Conservation (phyloP, 495 filamentous ascomycete species). For the Podospora conica region DNA sequence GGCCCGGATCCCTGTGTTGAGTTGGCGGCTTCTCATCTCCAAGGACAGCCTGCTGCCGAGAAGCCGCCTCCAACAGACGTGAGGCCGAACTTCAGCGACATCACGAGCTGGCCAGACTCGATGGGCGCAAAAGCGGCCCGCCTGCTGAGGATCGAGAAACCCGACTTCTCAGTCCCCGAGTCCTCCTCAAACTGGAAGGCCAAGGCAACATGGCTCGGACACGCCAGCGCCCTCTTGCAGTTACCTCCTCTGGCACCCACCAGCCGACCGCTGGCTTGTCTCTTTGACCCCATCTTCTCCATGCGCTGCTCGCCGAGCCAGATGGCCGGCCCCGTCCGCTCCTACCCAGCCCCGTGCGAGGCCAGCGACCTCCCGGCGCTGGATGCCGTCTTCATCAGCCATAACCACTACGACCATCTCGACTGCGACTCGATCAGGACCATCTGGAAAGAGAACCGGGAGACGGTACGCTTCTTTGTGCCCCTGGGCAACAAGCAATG, state of each 20-base stretch:
- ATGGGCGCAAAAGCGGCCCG: constrained; percentile 17
- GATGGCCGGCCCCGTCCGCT: constrained; percentile 44
- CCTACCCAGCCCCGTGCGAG: constrained; percentile 44
- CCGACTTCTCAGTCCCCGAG: constrained; percentile 23
- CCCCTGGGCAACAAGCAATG: constrained; percentile 34
- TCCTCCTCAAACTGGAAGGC: constrained; percentile 7
- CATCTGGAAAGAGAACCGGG: constrained; percentile 28
- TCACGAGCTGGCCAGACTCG: constrained; percentile 16
- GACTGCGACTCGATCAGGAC: constrained; percentile 37
- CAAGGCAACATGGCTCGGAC: constrained; percentile 49
- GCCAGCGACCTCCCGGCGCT: constrained; percentile 43
- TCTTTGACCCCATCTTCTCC: constrained; percentile 53
- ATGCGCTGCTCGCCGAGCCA: constrained; percentile 42
- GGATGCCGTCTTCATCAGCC: constrained; percentile 44
- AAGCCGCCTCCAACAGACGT: background rate
- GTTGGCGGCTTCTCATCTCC: constrained; percentile 19
- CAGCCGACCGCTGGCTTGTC: constrained; percentile 22
- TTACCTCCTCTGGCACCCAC: constrained; percentile 10
- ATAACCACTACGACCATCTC: constrained; percentile 52
- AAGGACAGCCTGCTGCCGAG: background rate
- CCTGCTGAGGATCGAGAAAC: constrained; percentile 16
- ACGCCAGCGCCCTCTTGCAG: constrained; percentile 46
- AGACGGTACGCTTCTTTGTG: constrained; percentile 39
- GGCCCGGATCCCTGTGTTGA: constrained; percentile 15
- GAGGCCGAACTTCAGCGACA: constrained; percentile 12